Evolutionary conservation across 345 rosid genomes (phyloP).

Genomic region (Eucalyptus dawsonii): DNA sequence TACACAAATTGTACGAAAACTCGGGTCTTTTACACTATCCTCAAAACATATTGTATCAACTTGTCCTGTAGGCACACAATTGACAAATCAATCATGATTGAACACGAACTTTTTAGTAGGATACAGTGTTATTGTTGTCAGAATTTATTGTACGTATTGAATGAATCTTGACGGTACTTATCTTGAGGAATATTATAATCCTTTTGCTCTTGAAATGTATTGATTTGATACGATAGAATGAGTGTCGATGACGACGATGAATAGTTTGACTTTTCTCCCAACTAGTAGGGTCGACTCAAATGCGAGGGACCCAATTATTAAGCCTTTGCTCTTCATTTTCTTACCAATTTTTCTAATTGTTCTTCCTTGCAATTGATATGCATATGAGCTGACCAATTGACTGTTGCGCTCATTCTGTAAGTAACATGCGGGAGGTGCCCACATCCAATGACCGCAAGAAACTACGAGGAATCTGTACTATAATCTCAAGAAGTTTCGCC

Average conservation of each 20-base stretch:
- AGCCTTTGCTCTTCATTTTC: not conserved
- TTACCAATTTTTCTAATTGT: not conserved
- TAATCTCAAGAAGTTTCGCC: not conserved
- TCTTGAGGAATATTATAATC: not conserved
- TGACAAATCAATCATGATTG: not conserved
- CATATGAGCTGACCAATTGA: not conserved
- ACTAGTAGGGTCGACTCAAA: not conserved
- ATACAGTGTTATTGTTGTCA: not conserved
- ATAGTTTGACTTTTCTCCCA: not conserved
- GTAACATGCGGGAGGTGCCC: not conserved
- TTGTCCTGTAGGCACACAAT: not conserved
- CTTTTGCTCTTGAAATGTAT: not conserved
- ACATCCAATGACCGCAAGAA: not conserved
- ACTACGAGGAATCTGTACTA: not conserved
- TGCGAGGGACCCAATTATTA: not conserved
- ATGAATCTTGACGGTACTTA: not conserved
- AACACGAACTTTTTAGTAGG: not conserved
- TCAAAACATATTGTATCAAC: not conserved
- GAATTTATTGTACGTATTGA: accelerated
- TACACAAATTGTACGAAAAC: not conserved
- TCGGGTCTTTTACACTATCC: not conserved
- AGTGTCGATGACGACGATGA: not conserved
- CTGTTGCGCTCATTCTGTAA: not conserved
- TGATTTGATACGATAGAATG: not conserved
- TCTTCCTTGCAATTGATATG: not conserved